These are phyloP conservation scores for Ilyonectria destructans DNA, from an alignment of 2,329 filamentous ascomycete genomes.

Conservation along the genomic window DNA sequence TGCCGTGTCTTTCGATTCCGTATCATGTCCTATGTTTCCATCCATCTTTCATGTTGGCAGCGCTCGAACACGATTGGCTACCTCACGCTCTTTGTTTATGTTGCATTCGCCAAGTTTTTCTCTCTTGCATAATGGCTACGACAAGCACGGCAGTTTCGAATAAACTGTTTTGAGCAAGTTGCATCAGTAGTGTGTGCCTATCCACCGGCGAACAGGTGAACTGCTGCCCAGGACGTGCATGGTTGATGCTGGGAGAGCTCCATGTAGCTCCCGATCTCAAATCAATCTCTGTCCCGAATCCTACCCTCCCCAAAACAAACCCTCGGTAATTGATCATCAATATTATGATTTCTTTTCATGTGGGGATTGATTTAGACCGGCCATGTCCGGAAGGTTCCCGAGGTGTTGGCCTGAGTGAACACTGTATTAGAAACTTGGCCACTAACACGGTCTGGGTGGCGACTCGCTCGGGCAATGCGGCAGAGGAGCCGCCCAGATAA, in stretches of 20 bases:
- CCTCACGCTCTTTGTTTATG: neutral
- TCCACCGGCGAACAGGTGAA: conserved; percentile 30
- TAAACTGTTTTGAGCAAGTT: neutral
- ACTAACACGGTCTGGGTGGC: conserved; percentile 20
- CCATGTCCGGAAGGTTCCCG: neutral
- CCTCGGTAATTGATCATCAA: neutral
- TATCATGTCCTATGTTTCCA: neutral
- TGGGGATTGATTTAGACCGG: neutral
- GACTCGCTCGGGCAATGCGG: conserved; percentile 29
- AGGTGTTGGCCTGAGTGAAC: neutral
- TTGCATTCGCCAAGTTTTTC: neutral
- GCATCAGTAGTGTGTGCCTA: conserved; percentile 14
- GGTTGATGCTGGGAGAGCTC: neutral
- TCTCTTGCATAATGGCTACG: neutral
- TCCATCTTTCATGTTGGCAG: neutral
- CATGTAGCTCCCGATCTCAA: neutral
- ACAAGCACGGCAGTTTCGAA: neutral
- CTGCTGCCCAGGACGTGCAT: conserved; percentile 36
- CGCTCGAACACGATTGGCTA: neutral
- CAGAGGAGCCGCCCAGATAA: conserved; percentile 2
- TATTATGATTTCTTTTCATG: neutral
- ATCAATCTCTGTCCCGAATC: neutral
- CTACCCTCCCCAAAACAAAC: neutral
- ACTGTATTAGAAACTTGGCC: neutral
- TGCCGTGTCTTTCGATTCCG: too few relatives aligned